phyloP scores from a whole-genome alignment of 1,139 yeast species.

The Candida smagusa region DNA sequence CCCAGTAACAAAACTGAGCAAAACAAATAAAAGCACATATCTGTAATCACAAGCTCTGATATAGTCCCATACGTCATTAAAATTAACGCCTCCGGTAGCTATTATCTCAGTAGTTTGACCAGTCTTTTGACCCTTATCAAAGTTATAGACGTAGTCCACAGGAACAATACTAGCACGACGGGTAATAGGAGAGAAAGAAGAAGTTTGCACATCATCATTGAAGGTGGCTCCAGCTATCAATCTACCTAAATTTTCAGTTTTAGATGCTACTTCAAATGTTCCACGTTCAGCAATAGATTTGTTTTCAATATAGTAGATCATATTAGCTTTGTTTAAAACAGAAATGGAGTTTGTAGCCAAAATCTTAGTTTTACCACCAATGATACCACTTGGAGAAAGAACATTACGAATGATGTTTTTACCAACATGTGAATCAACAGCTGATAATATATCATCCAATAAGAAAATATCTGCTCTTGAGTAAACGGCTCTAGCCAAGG shows the following conservation, averaged over 20 bases:
- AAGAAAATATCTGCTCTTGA: conserved; percentile 21
- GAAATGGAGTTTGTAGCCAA: conserved; percentile 23
- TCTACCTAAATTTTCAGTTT: conserved; percentile 2
- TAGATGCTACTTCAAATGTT: not conserved
- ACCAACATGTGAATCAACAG: conserved; percentile 27
- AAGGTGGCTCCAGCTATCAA: conserved; percentile 24
- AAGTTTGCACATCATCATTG: conserved; percentile 4
- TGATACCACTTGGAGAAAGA: conserved; percentile 15
- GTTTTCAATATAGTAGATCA: too few relatives aligned
- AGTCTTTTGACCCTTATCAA: conserved; percentile 9
- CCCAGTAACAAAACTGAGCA: conserved; percentile 19
- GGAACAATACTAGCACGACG: conserved; percentile 22
- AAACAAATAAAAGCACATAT: conserved; percentile 24
- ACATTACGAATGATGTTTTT: conserved; percentile 18
- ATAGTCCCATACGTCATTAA: conserved; percentile 30
- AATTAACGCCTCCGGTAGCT: conserved; percentile 32
- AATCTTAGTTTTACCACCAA: conserved; percentile 19
- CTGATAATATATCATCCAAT: conserved; percentile 24
- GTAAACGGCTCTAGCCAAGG: conserved; percentile 26
- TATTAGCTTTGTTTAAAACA: conserved; percentile 16
- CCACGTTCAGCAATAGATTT: not conserved
- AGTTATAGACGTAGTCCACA: conserved; percentile 13
- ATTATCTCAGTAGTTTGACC: conserved; percentile 27
- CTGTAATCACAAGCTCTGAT: conserved; percentile 34
- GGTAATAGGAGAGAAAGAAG: not conserved